Evolutionary conservation across 345 rosid genomes (phyloP), one percentile per base, ranked within the genome.

Genomic region (Pistacia integerrima): DNA sequence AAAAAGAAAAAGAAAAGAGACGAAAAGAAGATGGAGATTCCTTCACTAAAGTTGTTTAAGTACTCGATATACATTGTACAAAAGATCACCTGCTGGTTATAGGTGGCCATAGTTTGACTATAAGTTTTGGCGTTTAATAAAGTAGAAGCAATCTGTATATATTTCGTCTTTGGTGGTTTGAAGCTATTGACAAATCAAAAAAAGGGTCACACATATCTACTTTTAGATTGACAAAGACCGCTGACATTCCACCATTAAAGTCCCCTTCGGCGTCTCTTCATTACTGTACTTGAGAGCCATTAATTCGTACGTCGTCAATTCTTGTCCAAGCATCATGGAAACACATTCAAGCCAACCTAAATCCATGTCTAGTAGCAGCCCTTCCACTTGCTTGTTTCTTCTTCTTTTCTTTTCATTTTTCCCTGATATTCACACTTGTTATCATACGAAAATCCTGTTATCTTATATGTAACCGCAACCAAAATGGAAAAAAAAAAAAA

Each of bases 281-380:
- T 28, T 22, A 4, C 60, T 64, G 58, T 28, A 63, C 20, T 48
- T 33, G 72, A 57, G 48, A 65, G n/a, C 66, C 4, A 25, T 11
- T 54, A 62, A 48, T 60, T 73, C 55, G 35, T 38, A 7, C n/a
- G 61, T 68, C n/a, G 61, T 68, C 82, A 74, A 85, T 75, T 80
- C 76, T 78, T 70, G 74, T 74, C 88, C 84, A 51, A 74, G 70
- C 70, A 76, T 67, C 60, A 58, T 67, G 86, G 83, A 85, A 67
- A 46, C 81, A 63, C 67, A 54, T 55, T 16, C 52, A 52, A 63
- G 46, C 66, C 52, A 41, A 63, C 66, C 33, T 22, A 72, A 64
- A 68, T 73, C 52, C 69, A 28, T 58, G 67, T 35, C 81, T 2
- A 67, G 10, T 2, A 35, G 67, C 65, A 36, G 8, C n/a, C n/a